Conservation (phyloP, 805 yeast species). For the Maudiozyma serrabonitensis region DNA sequence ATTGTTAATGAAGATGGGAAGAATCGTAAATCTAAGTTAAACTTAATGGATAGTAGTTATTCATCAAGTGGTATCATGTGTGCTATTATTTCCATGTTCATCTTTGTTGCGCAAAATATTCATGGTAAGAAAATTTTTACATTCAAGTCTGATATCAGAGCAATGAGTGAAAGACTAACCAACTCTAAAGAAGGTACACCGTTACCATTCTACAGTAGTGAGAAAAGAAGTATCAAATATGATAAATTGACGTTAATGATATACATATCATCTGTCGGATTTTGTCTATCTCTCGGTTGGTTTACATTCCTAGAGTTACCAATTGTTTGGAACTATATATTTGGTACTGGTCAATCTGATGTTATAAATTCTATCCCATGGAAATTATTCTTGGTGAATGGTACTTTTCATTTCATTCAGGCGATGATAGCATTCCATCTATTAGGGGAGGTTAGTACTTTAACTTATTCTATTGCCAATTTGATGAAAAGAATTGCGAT, state of each 20-base stretch:
- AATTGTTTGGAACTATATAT: constrained; percentile 13
- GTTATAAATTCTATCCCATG: constrained; percentile 32
- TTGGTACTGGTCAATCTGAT: constrained; percentile 13
- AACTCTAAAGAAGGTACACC: constrained; percentile 11
- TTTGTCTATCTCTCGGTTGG: constrained; percentile 60
- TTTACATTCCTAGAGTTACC: constrained; percentile 58
- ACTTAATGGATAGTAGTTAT: constrained; percentile 3
- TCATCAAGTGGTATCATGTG: constrained; percentile 47
- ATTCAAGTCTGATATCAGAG: constrained; percentile 16
- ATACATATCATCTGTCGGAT: constrained; percentile 70
- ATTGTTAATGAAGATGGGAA: constrained; percentile 21
- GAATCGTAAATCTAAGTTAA: neutral
- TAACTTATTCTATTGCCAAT: constrained; percentile 78
- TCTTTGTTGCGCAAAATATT: constrained; percentile 79
- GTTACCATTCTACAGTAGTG: constrained; percentile 10
- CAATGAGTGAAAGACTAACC: neutral
- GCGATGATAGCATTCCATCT: constrained; percentile 74
- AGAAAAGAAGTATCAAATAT: constrained; percentile 34
- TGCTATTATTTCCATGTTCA: constrained; percentile 58
- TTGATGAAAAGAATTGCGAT: constrained; percentile 83
- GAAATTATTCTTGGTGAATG: constrained; percentile 51
- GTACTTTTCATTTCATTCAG: constrained; percentile 70
- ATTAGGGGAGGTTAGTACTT: constrained; percentile 71
- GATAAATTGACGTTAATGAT: constrained; percentile 75
- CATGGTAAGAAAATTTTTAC: constrained; percentile 79